A percentile compares a stretch with the other conserved stretches of the same genome.
Conservation (phyloP, 345 rosid species). For the Viola odorata region DNA sequence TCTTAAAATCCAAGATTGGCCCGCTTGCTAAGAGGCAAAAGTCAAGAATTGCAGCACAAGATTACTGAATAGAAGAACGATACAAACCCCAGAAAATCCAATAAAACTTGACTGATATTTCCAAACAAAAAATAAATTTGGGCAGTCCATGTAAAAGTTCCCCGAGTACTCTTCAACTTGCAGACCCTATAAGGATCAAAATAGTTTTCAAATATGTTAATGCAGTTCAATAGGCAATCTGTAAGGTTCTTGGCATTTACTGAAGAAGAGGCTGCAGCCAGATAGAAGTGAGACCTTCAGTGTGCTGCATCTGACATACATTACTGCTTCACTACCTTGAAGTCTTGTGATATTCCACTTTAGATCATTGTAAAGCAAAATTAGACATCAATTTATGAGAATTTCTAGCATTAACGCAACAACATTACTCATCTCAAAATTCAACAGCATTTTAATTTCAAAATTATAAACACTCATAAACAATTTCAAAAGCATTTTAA, state of each 20-base stretch:
- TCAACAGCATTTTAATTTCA: too few relatives aligned
- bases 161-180: constrained; percentile 85
- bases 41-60: background rate
- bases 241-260: background rate
- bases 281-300: background rate
- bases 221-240: background rate
- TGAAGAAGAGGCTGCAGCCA: background rate
- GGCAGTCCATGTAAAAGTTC: constrained; percentile 79
- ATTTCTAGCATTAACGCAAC: too few relatives aligned
- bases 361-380: constrained; percentile 84
- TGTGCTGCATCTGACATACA: constrained; percentile 82
- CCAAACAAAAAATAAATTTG: constrained; percentile 17
- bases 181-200: constrained; percentile 51
- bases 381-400: too few relatives aligned
- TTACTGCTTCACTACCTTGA: constrained; percentile 88
- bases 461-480: too few relatives aligned
- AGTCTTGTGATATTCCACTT: constrained; percentile 91
- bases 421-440: too few relatives aligned
- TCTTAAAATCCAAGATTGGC: too few relatives aligned
- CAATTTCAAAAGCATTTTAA: too few relatives aligned
- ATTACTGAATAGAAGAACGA: background rate
- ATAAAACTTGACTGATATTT: constrained; percentile 31
- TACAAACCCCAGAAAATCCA: constrained; percentile 77
- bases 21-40: too few relatives aligned
- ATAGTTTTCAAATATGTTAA: background rate